These are phyloP conservation scores for Yamadazyma takamatsuzukensis DNA, from an alignment of 805 yeast genomes.

Conservation along the genomic window DNA sequence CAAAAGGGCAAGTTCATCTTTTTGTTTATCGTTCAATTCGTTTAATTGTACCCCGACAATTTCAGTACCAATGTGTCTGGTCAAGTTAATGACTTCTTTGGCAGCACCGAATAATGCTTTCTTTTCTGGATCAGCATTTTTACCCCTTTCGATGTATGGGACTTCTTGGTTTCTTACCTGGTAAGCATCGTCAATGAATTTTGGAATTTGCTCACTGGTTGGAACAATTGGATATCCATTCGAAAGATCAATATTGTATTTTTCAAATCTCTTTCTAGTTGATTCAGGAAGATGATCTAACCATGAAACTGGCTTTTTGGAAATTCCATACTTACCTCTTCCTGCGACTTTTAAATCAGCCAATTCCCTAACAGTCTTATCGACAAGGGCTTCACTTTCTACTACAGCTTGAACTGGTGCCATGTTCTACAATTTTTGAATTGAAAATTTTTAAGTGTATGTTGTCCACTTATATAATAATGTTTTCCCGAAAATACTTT, in stretches of 20 bases:
- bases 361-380: slow-evolving; percentile 10
- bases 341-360: slow-evolving; percentile 9
- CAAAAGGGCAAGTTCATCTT: slow-evolving; percentile 26
- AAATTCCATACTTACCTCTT: slow-evolving; percentile 27
- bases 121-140: slow-evolving; percentile 29
- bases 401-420: slow-evolving; percentile 8
- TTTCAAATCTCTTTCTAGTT: slow-evolving; percentile 20
- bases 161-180: slow-evolving; percentile 17
- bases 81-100: slow-evolving; percentile 22
- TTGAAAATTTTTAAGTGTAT: no score
- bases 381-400: slow-evolving; percentile 2
- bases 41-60: slow-evolving; percentile 25
- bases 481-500: no score
- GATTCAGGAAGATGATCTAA: slow-evolving; percentile 17
- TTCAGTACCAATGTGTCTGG: slow-evolving; percentile 25
- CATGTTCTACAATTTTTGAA: no score
- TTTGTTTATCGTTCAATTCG: slow-evolving; percentile 23
- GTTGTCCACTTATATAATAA: no score
- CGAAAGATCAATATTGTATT: slow-evolving; percentile 20
- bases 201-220: slow-evolving; percentile 17
- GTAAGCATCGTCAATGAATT: slow-evolving; percentile 23
- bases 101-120: slow-evolving; percentile 27
- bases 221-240: slow-evolving; percentile 24
- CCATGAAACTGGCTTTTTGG: slow-evolving; percentile 9
- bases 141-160: slow-evolving; percentile 23